Evolutionary conservation across 768 basidiomycete genomes (phyloP).

Genomic region (Trametes coccinea): DNA sequence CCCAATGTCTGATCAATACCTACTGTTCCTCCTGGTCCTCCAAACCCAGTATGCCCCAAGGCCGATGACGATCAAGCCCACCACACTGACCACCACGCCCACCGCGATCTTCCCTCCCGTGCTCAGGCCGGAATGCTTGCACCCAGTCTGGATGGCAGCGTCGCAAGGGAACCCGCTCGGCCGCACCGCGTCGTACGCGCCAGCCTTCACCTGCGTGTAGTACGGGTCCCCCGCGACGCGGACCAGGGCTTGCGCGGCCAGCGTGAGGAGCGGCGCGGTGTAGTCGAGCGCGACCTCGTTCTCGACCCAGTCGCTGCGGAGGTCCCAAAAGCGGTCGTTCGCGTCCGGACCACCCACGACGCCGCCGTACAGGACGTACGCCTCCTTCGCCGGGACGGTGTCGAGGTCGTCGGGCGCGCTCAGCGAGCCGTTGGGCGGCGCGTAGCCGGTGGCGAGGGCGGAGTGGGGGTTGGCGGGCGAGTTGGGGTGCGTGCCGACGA

Average conservation of each 20-base stretch:
- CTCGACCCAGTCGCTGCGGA: slow-evolving; percentile 87
- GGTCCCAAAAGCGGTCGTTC: slow-evolving; percentile 77
- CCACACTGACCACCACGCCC: slow-evolving; percentile 61
- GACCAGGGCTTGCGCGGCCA: slow-evolving; percentile 76
- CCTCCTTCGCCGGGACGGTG: slow-evolving; percentile 66
- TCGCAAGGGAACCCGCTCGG: slow-evolving; percentile 81
- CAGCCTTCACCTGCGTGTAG: slow-evolving; percentile 70
- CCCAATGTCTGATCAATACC: neutral
- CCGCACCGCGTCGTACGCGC: slow-evolving; percentile 59
- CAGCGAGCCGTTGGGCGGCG: slow-evolving; percentile 53
- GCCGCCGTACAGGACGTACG: slow-evolving; percentile 82
- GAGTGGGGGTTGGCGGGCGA: slow-evolving; percentile 90
- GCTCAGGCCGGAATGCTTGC: slow-evolving; percentile 49
- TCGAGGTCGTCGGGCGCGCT: slow-evolving; percentile 50
- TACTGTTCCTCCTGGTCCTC: slow-evolving; percentile 10
- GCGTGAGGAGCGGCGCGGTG: slow-evolving; percentile 85
- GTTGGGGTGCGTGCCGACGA: slow-evolving; percentile 89
- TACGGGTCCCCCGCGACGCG: slow-evolving; percentile 72
- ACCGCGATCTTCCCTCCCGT: slow-evolving; percentile 67
- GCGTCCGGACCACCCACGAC: slow-evolving; percentile 85
- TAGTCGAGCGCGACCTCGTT: slow-evolving; percentile 90
- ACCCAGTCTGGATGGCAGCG: slow-evolving; percentile 57
- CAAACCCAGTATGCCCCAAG: slow-evolving; percentile 34
- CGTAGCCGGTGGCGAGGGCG: slow-evolving; percentile 84
- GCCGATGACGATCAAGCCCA: slow-evolving; percentile 58